These are phyloP conservation scores for Fraxinus floribunda DNA, from an alignment of 305 asterid species.

Conservation along the genomic window DNA sequence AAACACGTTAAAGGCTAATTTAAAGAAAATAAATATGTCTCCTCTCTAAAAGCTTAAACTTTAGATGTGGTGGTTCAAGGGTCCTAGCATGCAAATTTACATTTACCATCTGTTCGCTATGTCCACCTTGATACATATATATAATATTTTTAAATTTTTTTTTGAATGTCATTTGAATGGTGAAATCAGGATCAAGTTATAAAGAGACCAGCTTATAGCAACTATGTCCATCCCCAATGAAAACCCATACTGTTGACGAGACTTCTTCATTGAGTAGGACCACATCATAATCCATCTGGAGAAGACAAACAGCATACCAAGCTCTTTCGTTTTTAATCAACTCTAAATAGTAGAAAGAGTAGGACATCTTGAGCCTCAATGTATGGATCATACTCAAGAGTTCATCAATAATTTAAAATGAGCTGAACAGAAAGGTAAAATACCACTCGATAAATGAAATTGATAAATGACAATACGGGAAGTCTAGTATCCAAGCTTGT, in stretches of 20 bases:
- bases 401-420: neutral
- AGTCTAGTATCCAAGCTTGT: slow-evolving; percentile 1
- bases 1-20: neutral
- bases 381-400: neutral
- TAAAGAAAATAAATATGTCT: neutral
- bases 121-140: neutral
- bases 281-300: neutral
- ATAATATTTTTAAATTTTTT: too few species aligned
- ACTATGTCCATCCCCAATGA: neutral
- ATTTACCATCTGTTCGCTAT: neutral
- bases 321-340: neutral
- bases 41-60: neutral
- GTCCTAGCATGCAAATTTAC: neutral
- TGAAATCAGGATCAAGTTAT: neutral
- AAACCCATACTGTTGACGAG: neutral
- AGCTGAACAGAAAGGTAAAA: neutral
- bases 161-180: neutral
- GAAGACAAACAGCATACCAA: neutral
- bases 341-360: neutral
- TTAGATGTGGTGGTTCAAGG: neutral
- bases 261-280: neutral
- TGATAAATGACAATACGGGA: slow-evolving; percentile 16
- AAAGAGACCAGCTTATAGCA: neutral
- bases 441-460: neutral
- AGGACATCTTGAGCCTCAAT: neutral